Evolutionary conservation across 768 basidiomycete genomes (phyloP).

Genomic region (Tricholoma flavovirens): DNA sequence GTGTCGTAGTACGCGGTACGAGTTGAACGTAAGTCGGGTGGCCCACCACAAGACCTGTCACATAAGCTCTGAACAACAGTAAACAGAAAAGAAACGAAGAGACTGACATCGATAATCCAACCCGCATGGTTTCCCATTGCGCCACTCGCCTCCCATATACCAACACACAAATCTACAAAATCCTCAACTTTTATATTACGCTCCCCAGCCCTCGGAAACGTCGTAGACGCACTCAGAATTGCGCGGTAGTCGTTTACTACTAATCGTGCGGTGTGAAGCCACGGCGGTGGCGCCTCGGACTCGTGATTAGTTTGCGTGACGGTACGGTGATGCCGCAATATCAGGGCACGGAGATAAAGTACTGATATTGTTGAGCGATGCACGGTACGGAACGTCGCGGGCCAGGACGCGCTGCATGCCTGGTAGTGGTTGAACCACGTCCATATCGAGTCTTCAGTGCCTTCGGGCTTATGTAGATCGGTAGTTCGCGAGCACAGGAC

Average conservation of each 20-base stretch:
- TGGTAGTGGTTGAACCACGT: conserved; percentile 57
- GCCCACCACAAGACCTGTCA: conserved; percentile 87
- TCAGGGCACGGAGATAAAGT: conserved; percentile 70
- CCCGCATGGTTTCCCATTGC: conserved; percentile 53
- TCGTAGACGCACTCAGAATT: conserved; percentile 61
- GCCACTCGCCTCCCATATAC: conserved; percentile 75
- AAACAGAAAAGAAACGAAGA: conserved; percentile 2
- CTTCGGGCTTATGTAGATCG: conserved; percentile 30
- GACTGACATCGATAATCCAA: conserved; percentile 80
- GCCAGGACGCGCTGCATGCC: conserved; percentile 65
- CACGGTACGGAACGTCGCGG: conserved; percentile 66
- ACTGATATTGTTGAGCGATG: conserved; percentile 68
- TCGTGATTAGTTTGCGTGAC: conserved; percentile 8
- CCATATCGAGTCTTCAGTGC: conserved; percentile 43
- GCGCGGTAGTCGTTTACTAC: conserved; percentile 68
- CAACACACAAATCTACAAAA: conserved; percentile 75
- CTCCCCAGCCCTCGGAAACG: conserved; percentile 79
- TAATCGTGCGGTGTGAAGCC: conserved; percentile 61
- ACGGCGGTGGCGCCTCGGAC: conserved; percentile 36
- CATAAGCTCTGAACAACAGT: neutral
- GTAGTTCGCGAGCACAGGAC: conserved; percentile 51
- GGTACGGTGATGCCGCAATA: conserved; percentile 38
- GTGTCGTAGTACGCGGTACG: conserved; percentile 77
- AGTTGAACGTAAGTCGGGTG: conserved; percentile 90
- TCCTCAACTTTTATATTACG: conserved; percentile 75